Percentiles rank a stretch among this genome's conserved stretches.
Evolutionary conservation across 495 filamentous ascomycete genomes (phyloP).

Genomic region (Staphylotrichum longicolle): DNA sequence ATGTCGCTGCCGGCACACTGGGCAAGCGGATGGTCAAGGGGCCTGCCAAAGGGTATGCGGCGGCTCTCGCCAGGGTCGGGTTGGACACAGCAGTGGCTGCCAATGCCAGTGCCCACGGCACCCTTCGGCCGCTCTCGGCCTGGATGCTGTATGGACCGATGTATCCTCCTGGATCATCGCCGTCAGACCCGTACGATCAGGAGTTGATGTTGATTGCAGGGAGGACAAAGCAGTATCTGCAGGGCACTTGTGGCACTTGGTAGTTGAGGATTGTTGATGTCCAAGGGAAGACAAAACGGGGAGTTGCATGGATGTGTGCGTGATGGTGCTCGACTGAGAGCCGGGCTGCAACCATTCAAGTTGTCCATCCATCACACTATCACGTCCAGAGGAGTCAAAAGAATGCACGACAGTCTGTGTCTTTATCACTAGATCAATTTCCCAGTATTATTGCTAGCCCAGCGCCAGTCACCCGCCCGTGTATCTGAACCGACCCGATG

Average conservation of each 20-base stretch:
- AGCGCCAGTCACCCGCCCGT: neutral
- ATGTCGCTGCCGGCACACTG: conserved; percentile 31
- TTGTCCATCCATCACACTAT: too few species aligned
- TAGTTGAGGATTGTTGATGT: neutral
- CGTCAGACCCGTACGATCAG: neutral
- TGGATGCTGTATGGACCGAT: conserved; percentile 36
- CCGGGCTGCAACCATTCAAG: too few species aligned
- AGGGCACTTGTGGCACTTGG: neutral
- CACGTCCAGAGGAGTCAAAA: too few species aligned
- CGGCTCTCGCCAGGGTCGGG: conserved; percentile 22
- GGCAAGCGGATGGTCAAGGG: conserved; percentile 31
- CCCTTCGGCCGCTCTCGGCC: conserved; percentile 29
- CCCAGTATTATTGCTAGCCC: neutral
- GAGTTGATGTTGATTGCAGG: conserved; percentile 11
- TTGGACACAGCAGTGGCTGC: conserved; percentile 12
- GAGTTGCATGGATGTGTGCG: too few species aligned
- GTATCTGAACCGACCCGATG: conserved; percentile 9
- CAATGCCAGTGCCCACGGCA: conserved; percentile 19
- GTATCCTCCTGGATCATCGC: neutral
- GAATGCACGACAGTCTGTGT: too few species aligned
- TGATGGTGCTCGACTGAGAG: too few species aligned
- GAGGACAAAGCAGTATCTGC: conserved; percentile 10
- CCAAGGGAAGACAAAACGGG: too few species aligned
- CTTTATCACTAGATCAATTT: neutral
- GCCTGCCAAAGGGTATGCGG: conserved; percentile 26